Base-by-base conservation (phyloP, 768 basidiomycete species). In the Pleurotus cornucopiae region DNA sequence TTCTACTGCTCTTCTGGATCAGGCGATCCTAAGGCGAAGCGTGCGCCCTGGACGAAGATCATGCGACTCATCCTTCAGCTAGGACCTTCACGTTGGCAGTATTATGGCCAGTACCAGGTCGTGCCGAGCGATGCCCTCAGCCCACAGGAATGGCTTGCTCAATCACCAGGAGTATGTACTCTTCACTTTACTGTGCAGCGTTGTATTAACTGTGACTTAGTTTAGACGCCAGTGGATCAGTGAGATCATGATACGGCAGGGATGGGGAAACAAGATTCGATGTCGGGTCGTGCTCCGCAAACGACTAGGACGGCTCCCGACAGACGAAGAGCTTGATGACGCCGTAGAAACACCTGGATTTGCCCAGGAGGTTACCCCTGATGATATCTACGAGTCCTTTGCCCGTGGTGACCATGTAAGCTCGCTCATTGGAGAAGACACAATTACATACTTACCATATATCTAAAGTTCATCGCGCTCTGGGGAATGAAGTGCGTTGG, bases 401-500 rank as follows among this genome's bases (percentile, higher is more conserved):
- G 43, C 64, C 2, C 38, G 45, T 1, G 73, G 72, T 13, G 59
- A 69, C 23, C 71, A 73, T 60, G 75, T 75, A 30, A 21, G 63
- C 13, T 3, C n/a, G 20, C 23, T 25, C 23, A 25, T 25, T 25
- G 23, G 23, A 25, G 23, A 6, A 6, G 5, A 25, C 23, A 25
- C 23, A 25, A 25, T 25, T 25, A 25, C 5, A 25, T 5, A 46
- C 23, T 20, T n/a, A 16, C 6, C 30, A 11, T 11, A 9, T 34
- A 3, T 49, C 21, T 23, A 2, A 45, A 75, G 72, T 56, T 51
- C 18, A 62, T 77, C 21, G 63, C 63, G 0, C 70, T 73, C 0
- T 74, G 71, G 70, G 70, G 68, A 0, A 66, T 76, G 70, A 71
- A 75, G 55, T 77, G 76, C 49, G 64, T 75, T 14, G 73, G 66